Evolutionary conservation across 352 stramenopile genomes (phyloP).

Genomic region (Phytophthora crassamura): DNA sequence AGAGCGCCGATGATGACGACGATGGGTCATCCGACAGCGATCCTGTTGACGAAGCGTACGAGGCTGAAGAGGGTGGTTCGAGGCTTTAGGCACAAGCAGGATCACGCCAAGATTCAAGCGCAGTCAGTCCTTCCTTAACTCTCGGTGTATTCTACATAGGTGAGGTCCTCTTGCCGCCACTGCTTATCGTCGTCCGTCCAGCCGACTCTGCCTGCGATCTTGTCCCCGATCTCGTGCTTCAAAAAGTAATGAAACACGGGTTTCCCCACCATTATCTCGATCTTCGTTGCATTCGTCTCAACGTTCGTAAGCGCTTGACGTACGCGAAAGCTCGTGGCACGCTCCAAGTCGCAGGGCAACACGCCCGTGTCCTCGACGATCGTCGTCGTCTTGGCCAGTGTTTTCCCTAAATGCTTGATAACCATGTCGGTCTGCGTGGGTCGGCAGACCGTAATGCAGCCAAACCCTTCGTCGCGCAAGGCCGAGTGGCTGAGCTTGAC

Average conservation of each 20-base stretch:
- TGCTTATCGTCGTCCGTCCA: slow-evolving; percentile 76
- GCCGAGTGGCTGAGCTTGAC: slow-evolving; percentile 81
- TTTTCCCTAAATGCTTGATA: slow-evolving; percentile 73
- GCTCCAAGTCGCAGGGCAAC: slow-evolving; percentile 68
- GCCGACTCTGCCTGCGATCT: slow-evolving; percentile 59
- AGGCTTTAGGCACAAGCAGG: slow-evolving; percentile 7
- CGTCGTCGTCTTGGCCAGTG: slow-evolving; percentile 61
- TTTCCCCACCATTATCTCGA: slow-evolving; percentile 81
- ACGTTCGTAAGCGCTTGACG: slow-evolving; percentile 53
- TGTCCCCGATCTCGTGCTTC: slow-evolving; percentile 61
- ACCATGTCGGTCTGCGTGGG: slow-evolving; percentile 76
- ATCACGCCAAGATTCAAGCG: not conserved
- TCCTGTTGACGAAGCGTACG: slow-evolving; percentile 21
- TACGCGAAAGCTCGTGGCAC: slow-evolving; percentile 69
- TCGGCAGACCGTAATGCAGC: slow-evolving; percentile 71
- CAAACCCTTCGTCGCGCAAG: slow-evolving; percentile 70
- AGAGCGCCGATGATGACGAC: slow-evolving; percentile 11
- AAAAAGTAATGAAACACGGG: slow-evolving; percentile 67
- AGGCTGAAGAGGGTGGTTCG: slow-evolving; percentile 16
- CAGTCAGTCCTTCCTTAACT: slow-evolving; percentile 31
- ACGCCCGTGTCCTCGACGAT: slow-evolving; percentile 80
- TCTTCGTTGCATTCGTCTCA: slow-evolving; percentile 32
- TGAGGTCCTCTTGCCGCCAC: slow-evolving; percentile 65
- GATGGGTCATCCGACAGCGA: slow-evolving; percentile 14
- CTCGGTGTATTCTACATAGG: slow-evolving; percentile 81